Conservation (phyloP, 1,139 yeast genomes). For the Sugiyamaella pinicola region DNA sequence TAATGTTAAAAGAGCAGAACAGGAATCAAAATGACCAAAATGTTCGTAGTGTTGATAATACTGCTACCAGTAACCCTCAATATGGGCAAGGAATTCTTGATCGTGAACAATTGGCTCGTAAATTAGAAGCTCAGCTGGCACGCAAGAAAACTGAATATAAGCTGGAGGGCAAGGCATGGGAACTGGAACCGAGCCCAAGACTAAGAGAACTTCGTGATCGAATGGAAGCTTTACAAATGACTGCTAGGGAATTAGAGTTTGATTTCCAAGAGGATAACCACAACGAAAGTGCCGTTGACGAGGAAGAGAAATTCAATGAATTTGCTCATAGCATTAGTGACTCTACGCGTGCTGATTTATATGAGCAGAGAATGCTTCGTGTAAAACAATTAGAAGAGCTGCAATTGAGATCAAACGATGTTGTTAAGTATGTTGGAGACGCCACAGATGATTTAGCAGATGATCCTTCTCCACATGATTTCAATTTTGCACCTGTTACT, state of each 20-base stretch:
- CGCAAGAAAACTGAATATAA: conserved; percentile 64
- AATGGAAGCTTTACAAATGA: conserved; percentile 82
- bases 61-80: conserved; percentile 35
- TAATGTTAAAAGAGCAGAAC: conserved; percentile 56
- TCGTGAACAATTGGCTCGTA: conserved; percentile 46
- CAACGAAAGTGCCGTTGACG: conserved; percentile 24
- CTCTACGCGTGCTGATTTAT: conserved; percentile 31
- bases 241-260: conserved; percentile 85
- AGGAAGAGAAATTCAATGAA: conserved; percentile 25
- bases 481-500: conserved; percentile 24
- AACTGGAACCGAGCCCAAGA: conserved; percentile 75
- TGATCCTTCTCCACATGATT: conserved; percentile 11
- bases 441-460: conserved; percentile 3
- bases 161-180: conserved; percentile 53
- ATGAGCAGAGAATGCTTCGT: conserved; percentile 34
- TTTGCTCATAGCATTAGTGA: conserved; percentile 23
- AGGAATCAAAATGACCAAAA: conserved; percentile 30
- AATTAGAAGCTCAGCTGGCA: conserved; percentile 60
- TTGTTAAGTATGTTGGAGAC: conserved; percentile 33
- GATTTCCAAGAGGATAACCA: conserved; percentile 58
- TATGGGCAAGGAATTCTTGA: conserved; percentile 39
- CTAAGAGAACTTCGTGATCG: conserved; percentile 74
- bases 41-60: conserved; percentile 35
- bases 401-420: conserved; percentile 40
- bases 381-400: conserved; percentile 38